phyloP scores from a whole-genome alignment of 2,329 filamentous ascomycete species.

The Allantophomopsis lycopodina region DNA sequence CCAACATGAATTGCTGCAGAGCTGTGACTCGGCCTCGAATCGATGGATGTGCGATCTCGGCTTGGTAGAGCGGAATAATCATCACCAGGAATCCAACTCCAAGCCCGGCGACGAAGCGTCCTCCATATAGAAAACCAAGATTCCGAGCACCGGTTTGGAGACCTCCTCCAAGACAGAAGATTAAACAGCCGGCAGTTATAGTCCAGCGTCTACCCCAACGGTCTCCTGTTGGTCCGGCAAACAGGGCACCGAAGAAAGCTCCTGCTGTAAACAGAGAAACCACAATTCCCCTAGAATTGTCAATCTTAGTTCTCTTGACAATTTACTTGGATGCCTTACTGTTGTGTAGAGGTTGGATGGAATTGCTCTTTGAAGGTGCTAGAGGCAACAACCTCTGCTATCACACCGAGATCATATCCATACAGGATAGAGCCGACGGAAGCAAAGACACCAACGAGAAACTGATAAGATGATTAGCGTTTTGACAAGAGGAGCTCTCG shows the following conservation, averaged over 20 bases:
- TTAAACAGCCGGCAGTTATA: slow-evolving; percentile 54
- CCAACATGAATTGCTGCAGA: slow-evolving; percentile 74
- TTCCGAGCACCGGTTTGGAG: slow-evolving; percentile 56
- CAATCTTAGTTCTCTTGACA: neutral
- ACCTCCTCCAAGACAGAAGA: slow-evolving; percentile 60
- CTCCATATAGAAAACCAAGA: slow-evolving; percentile 51
- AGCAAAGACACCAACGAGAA: slow-evolving; percentile 38
- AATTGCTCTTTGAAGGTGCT: slow-evolving; percentile 27
- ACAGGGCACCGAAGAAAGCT: slow-evolving; percentile 44
- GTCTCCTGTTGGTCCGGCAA: slow-evolving; percentile 53
- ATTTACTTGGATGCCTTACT: too few relatives aligned
- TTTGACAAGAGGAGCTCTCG: neutral
- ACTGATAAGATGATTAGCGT: slow-evolving; percentile 18
- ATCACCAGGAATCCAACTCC: slow-evolving; percentile 33
- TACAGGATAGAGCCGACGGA: slow-evolving; percentile 39
- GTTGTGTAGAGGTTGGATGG: slow-evolving; percentile 2
- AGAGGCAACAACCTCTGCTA: slow-evolving; percentile 36
- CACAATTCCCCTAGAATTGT: slow-evolving; percentile 44
- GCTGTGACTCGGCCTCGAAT: slow-evolving; percentile 62
- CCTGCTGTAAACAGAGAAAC: slow-evolving; percentile 68
- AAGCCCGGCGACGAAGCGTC: slow-evolving; percentile 54
- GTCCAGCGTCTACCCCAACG: slow-evolving; percentile 55
- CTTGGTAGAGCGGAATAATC: slow-evolving; percentile 54
- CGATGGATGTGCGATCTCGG: slow-evolving; percentile 63
- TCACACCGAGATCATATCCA: slow-evolving; percentile 40